A percentile compares a stretch with the other conserved stretches of the same genome.
Evolutionary conservation across 1,284 basidiomycete genomes (phyloP).

Genomic region (Melampsora americana): DNA sequence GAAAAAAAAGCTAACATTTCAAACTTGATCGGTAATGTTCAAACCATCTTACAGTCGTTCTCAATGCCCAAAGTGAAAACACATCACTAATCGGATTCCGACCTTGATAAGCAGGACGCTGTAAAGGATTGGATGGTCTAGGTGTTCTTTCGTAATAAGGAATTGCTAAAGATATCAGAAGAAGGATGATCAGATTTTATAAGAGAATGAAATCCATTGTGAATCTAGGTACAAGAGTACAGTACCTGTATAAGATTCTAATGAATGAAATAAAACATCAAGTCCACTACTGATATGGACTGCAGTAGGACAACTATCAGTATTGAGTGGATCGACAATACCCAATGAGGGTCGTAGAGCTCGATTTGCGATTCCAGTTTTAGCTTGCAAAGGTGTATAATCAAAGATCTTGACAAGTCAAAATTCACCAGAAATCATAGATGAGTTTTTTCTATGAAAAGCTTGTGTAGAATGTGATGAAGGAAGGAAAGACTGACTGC

Average conservation of each 20-base stretch:
- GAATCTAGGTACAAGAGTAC: neutral
- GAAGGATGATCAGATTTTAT: neutral
- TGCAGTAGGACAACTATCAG: conserved; percentile 74
- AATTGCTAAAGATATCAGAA: conserved; percentile 46
- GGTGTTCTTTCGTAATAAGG: conserved; percentile 78
- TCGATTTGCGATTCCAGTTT: conserved; percentile 90
- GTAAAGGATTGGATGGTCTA: conserved; percentile 80
- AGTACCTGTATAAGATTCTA: conserved; percentile 82
- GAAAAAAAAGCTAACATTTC: neutral
- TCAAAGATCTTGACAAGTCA: conserved; percentile 66
- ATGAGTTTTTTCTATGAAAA: neutral
- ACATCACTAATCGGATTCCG: conserved; percentile 92
- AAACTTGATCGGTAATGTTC: neutral
- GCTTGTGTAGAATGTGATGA: neutral
- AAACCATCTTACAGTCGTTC: conserved; percentile 63
- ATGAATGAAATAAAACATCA: conserved; percentile 85
- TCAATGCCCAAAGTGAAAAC: conserved; percentile 90
- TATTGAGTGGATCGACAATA: conserved; percentile 79
- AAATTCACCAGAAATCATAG: neutral
- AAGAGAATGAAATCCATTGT: conserved; percentile 64
- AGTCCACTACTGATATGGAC: conserved; percentile 88
- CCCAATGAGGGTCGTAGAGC: conserved; percentile 86
- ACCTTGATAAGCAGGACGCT: conserved; percentile 88
- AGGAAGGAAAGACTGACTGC: conserved; percentile 56
- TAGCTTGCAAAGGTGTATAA: conserved; percentile 80